Base-by-base conservation (phyloP, 1,284 basidiomycete species). In the Sparassis latifolia region DNA sequence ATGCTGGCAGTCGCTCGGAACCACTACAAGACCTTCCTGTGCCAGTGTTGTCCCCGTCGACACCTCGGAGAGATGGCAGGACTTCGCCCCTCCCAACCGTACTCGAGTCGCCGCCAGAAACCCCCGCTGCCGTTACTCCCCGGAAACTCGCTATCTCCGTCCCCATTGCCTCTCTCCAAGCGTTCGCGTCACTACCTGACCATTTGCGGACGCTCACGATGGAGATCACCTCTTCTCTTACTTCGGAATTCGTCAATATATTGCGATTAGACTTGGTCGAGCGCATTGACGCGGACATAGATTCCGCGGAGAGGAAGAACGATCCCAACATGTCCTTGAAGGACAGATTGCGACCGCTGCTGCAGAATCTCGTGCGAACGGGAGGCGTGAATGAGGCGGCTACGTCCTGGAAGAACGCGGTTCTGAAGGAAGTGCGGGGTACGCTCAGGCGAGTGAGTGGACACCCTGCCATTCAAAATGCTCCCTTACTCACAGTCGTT, bases 211-310 rank as follows among this genome's bases (percentile, higher is more conserved):
- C 72, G 0, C 70, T 93, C 46, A 84, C 82, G 0, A 69, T 80
- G 58, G 82, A 88, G 56, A 89, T 96, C 55, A 80, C 89, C 0
- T 71, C 77, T 0, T 87, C 89, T 1, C 72, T 96, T n/a, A 85
- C 90, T 27, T 72, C 78, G 7, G 92, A 96, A 56, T 73, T 97
- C 1, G 77, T 90, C 3, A 74, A 77, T 28, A 76, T 87, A 1
- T 75, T 97, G 6, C 76, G 79, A 37, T 74, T 78, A 20, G 86
- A 93, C 61, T 71, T 96, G 35, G 68, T 78, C 5, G 75, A 77
- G 47, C 75, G 78, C 10, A 74, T 82, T 44, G 62, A 63, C 45
- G 48, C 53, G 10, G 55, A 56, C 33, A 50, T 48, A 27, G 68
- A 70, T 45, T 49, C 54, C 12, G 55, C 55, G 5, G 44, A 53